Evolutionary conservation across 2,329 filamentous ascomycete species (phyloP).

Genomic region (Talaromyces sp.): DNA sequence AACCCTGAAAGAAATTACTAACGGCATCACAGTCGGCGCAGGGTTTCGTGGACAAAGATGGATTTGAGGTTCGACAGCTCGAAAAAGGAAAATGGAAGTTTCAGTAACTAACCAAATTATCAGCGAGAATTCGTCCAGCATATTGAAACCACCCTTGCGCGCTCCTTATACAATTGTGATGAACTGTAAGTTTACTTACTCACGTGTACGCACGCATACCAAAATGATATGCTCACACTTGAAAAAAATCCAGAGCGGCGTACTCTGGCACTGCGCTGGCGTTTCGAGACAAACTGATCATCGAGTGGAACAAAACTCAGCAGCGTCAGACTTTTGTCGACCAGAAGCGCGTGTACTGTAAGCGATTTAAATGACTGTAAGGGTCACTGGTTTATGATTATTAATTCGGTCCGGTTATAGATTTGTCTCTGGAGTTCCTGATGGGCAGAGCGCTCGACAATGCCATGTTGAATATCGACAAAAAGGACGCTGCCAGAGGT

Average conservation of each 20-base stretch:
- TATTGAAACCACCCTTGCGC: conserved; percentile 92
- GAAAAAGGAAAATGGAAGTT: not conserved
- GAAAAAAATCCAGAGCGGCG: conserved; percentile 58
- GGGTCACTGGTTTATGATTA: not conserved
- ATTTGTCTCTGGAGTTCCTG: conserved; percentile 92
- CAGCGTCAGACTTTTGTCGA: conserved; percentile 89
- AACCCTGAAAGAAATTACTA: not conserved
- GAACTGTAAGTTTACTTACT: conserved; percentile 52
- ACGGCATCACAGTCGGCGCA: conserved; percentile 49
- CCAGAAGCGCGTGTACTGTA: conserved; percentile 89
- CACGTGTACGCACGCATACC: not conserved
- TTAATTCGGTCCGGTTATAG: conserved; percentile 28
- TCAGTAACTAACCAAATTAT: not conserved
- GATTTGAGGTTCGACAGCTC: conserved; percentile 56
- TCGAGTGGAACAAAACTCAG: conserved; percentile 98
- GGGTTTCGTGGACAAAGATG: conserved; percentile 72
- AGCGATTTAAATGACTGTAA: conserved; percentile 15
- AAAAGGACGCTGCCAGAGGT: conserved; percentile 82
- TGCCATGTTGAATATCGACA: conserved; percentile 92
- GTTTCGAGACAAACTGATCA: conserved; percentile 85
- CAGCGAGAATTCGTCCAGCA: conserved; percentile 84
- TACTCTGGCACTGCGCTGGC: conserved; percentile 89
- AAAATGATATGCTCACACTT: conserved; percentile 3
- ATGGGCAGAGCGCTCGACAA: conserved; percentile 97
- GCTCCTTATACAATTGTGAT: conserved; percentile 97